Conservation (phyloP, 257 asterid species). For the Verbascum thapsus region DNA sequence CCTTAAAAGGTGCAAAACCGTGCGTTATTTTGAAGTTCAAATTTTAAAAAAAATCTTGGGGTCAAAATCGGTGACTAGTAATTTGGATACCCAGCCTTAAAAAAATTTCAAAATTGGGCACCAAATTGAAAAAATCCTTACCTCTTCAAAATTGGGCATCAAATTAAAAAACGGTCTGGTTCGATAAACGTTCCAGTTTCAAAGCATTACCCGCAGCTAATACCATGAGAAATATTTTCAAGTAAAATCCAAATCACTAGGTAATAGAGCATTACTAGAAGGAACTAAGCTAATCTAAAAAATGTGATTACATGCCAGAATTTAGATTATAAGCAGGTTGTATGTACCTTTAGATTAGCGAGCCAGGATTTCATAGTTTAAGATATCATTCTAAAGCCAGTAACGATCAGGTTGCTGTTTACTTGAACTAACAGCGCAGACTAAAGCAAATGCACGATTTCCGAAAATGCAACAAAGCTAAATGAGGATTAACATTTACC, state of each 20-base stretch:
- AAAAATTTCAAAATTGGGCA: too few relatives aligned
- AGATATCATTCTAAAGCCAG: not conserved
- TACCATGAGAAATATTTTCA: not conserved
- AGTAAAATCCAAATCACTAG: not conserved
- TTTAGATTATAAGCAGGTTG: not conserved
- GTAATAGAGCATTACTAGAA: not conserved
- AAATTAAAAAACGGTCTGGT: too few relatives aligned
- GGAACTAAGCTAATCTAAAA: not conserved
- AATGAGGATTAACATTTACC: slow-evolving; percentile 45
- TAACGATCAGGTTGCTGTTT: not conserved
- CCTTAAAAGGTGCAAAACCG: too few relatives aligned
- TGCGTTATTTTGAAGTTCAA: too few relatives aligned
- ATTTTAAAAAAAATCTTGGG: too few relatives aligned
- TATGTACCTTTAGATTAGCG: not conserved
- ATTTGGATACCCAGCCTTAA: too few relatives aligned
- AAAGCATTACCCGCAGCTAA: not conserved
- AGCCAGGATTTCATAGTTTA: not conserved
- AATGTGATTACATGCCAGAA: not conserved
- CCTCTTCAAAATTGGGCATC: too few relatives aligned
- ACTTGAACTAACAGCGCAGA: too few relatives aligned
- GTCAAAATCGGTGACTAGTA: too few relatives aligned
- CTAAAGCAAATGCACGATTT: slow-evolving; percentile 3
- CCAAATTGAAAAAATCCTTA: too few relatives aligned
- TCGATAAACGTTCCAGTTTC: too few relatives aligned
- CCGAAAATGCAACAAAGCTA: slow-evolving; percentile 5